Evolutionary conservation across 2,329 filamentous ascomycete genomes (phyloP), one percentile per base, ranked within the genome.

Genomic region (Shiraia bambusicola): DNA sequence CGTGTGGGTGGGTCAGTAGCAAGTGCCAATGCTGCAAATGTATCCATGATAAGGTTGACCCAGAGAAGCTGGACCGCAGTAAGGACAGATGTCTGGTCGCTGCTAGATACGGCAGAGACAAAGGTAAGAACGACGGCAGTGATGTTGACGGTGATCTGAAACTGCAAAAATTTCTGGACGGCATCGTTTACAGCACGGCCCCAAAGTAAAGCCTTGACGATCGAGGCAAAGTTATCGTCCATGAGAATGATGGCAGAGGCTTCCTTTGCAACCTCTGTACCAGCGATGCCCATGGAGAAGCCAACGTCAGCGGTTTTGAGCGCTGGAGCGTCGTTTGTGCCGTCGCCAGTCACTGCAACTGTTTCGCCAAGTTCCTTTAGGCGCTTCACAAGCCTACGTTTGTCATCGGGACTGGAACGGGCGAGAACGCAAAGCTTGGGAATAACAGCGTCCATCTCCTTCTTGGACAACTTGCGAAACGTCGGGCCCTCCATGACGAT

Each of bases 21-120:
- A 38, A 95, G 79, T 7, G 90, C 90, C 28, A 95, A 77, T 12
- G 90, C 90, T 16, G 90, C 91, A 46, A 96, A 88, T 0, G 91
- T 95, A 59, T 96, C 91, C 91, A 95, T 96, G 72, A 96, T 96
- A 58, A 96, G 76, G 61, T 95, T 96, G 59, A 96, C 89, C 91
- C 91, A 96, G 22, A 96, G 82, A 56, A 96, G 80, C 70, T 96
- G 91, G 17, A 95, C 90, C 9, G 90, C 90, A 2, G 82, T 93
- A 41, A 96, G 73, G 17, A 95, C 90, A 34, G 88, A 88, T 34
- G 75, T 67, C 65, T 92, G 85, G 2, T 82, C 71, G 0, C 66
- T 63, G 65, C 79, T 90, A 22, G 85, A 82, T 8, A 95, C 87
- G 24, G 90, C 87, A 10, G 89, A 90, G 45, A 95, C 83, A 59